Evolutionary conservation across 805 yeast genomes (phyloP), one percentile per base, ranked within the genome.

Genomic region (Saccharomycopsis malanga): DNA sequence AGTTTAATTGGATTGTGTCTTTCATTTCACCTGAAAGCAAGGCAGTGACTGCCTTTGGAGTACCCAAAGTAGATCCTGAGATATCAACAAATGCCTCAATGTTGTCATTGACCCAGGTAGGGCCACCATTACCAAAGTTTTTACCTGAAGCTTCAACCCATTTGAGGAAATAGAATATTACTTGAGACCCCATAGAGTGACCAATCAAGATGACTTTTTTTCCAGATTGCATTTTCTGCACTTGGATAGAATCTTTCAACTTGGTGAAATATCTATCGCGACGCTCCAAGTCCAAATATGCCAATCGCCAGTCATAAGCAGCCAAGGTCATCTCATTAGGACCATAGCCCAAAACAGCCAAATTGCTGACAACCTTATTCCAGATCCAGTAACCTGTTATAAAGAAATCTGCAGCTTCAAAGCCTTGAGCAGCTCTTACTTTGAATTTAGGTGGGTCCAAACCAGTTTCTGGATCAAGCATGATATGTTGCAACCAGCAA

Each of bases 331-430:
- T 88, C 57, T 76, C 86, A 56, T 87, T 83, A 2, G 96, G 91
- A 41, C 87, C 95, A 64, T 93, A 93, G 0, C 97, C 96, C 52
- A 93, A 77, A 0, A 87, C 97, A 2, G 96, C 95, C 54, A 93
- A 68, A 58, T 93, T 93, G 63, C 91, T 96, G n/a, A 93, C 70
- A 44, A 93, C 77, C 61, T 93, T 93, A 61, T 87, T 87, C 98
- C 98, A 93, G 58, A 93, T 87, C 98, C 98, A 93, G 63, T 93
- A 93, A 0, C 98, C 98, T 3, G 97, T 86, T 64, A 93, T 80
- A 59, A 93, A 93, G 64, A 87, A 93, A 65, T 93, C 98, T 0
- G 96, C 93, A 1, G 96, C 93, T 57, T 89, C 97, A 62, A 93
- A 86, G 0, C 98, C 98, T 61, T 86, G 95, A 0, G 96, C 91